Evolutionary conservation across 768 basidiomycete species (phyloP), one percentile per base, ranked within the genome.

Genomic region (Lentinula aciculospora): DNA sequence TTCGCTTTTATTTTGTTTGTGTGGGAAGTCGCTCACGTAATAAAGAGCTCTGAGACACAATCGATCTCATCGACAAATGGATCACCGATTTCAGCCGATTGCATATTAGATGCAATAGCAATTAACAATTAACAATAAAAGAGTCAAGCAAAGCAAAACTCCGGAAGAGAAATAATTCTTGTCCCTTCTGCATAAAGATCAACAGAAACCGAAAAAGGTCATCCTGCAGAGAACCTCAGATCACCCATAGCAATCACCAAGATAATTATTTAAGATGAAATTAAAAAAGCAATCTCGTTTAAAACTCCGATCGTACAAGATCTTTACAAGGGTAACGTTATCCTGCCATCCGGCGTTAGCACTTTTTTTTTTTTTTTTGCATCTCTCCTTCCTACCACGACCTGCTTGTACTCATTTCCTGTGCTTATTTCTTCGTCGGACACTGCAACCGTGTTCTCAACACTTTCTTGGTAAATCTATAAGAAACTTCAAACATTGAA

Each of bases 31-130:
- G 25, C 10, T 42, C 32, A 54, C 46, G 53, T 61, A 61, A 53
- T 5, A 31, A 21, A 48, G 21, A 34, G 13, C 13, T 34, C 3
- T 13, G 62, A 60, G 61, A 54, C 58, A 51, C 54, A 58, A 64
- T 64, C 60, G 64, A 66, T 64, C 60, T 63, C 49, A 64, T 65
- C 61, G 59, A 32, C 29, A 57, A 32, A 21, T 62, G 60, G 60
- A 68, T 64, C 62, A 45, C 61, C 58, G 60, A 64, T 65, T 47
- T 17, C 37, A n/a, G 47, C 49, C 37, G 40, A 57, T 56, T 21
- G 39, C 7, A 51, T 34, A 19, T 25, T 39, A 17, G 32, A 34
- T 34, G 31, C 25, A 36, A 53, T 53, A 32, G 42, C 57, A 49
- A 50, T 58, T 23, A 39, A 54, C 53, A 23, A 25, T 58, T 58